Evolutionary conservation across 805 yeast genomes (phyloP), one percentile per base, ranked within the genome.

Genomic region (Maudiozyma turicensis): DNA sequence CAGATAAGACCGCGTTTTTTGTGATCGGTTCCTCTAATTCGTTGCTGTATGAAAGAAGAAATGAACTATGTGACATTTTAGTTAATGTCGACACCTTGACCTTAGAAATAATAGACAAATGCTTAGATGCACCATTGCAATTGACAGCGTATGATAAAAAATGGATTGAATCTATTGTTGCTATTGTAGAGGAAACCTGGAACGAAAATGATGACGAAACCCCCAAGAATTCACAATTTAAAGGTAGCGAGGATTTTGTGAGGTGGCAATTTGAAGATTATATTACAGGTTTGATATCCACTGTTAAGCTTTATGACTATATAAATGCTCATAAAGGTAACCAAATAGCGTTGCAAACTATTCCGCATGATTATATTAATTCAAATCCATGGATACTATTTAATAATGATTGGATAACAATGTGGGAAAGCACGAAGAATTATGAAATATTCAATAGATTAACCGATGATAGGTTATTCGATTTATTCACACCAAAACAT

Each of bases 251-350:
- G 58, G 99, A 93, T 65, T 87, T 82, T 60, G 82, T 93, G 33
- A 70, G 98, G 47, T 76, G 81, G 67, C 88, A 82, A 58, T 90
- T 91, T 65, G 99, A 93, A 61, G 97, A 90, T 58, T 93, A 93
- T 60, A 66, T 90, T 29, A 75, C 84, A 50, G 87, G 95, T 9
- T 64, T 93, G 53, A 63, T 91, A 28, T 73, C 95, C 0, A 74
- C 86, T 29, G 80, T 78, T 26, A 84, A 95, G 64, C 85, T 82
- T 57, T 76, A 76, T 54, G 79, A 74, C 45, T 87, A 82, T 58
- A 56, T 76, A 9, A 63, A 59, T 3, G 60, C 57, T 47, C 70
- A 69, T 44, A 68, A 68, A 47, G 69, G 66, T 10, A 59, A 59
- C 45, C 60, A 59, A 8, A 65, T 71, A 5, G 72, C 72, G 14